A percentile compares a stretch with the other conserved stretches of the same genome.
Evolutionary conservation across 345 rosid species (phyloP).

Genomic region (Anacardium occidentale): DNA sequence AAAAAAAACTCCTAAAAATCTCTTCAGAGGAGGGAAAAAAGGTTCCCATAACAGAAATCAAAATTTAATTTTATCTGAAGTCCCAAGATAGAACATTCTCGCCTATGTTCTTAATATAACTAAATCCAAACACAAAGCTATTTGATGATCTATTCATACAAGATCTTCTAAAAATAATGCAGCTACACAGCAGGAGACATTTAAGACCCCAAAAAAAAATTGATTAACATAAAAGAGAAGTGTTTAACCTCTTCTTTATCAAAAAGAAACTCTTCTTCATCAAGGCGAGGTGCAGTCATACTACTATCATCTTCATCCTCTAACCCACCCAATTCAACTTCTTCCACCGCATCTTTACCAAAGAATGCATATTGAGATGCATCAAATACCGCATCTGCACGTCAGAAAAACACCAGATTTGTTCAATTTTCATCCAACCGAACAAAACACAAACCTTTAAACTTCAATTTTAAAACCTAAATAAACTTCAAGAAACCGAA

Average conservation of each 20-base stretch:
- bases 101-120: too few relatives aligned
- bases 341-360: conserved; percentile 83
- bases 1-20: not conserved
- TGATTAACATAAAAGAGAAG: not conserved
- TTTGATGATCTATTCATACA: not conserved
- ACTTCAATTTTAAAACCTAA: not conserved
- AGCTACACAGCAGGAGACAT: not conserved
- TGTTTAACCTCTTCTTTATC: conserved; percentile 63
- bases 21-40: too few relatives aligned
- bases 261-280: conserved; percentile 69
- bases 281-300: conserved; percentile 45
- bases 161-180: not conserved
- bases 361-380: conserved; percentile 98
- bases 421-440: conserved; percentile 16
- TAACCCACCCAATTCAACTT: conserved; percentile 93
- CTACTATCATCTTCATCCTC: conserved; percentile 71
- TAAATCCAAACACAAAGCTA: not conserved
- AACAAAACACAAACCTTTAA: not conserved
- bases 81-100: too few relatives aligned
- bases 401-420: conserved; percentile 8
- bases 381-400: conserved; percentile 70
- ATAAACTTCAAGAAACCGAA: conserved; percentile 19
- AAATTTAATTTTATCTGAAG: not conserved
- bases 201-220: too few relatives aligned
- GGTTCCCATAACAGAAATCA: not conserved